A percentile compares a stretch with the other conserved stretches of the same genome.
Conservation (phyloP, 352 stramenopile genomes). For the Globisporangium splendens region DNA sequence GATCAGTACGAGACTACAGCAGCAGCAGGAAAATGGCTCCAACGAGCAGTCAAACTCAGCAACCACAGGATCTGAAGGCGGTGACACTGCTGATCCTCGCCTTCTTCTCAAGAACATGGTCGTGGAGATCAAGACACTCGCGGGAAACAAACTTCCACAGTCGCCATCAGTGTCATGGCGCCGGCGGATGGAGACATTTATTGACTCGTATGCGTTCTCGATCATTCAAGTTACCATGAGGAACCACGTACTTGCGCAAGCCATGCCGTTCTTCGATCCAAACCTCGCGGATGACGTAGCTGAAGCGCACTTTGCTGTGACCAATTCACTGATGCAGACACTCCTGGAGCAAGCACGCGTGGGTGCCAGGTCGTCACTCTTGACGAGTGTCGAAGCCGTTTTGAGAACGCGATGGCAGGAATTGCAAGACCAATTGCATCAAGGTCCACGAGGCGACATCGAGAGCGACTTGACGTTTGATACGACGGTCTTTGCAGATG, state of each 20-base stretch:
- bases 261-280: background rate
- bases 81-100: too few relatives aligned
- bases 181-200: slow-evolving; percentile 12
- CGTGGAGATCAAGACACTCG: background rate
- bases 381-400: background rate
- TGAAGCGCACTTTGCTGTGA: slow-evolving; percentile 5
- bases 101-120: background rate
- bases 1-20: slow-evolving; percentile 14
- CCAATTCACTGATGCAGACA: background rate
- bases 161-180: background rate
- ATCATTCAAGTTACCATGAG: slow-evolving; percentile 16
- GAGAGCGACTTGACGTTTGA: background rate
- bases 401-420: background rate
- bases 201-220: slow-evolving; percentile 18
- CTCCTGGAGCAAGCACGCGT: slow-evolving; percentile 9
- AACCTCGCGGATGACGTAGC: background rate
- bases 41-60: too few relatives aligned
- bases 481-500: slow-evolving; percentile 10
- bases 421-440: background rate
- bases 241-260: slow-evolving; percentile 13
- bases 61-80: too few relatives aligned
- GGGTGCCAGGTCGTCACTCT: slow-evolving; percentile 8
- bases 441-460: background rate
- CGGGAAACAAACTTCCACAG: too few relatives aligned
- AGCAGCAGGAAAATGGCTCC: background rate